phyloP scores from a whole-genome alignment of 2,329 filamentous ascomycete species.

The Hypoxylon sp. region DNA sequence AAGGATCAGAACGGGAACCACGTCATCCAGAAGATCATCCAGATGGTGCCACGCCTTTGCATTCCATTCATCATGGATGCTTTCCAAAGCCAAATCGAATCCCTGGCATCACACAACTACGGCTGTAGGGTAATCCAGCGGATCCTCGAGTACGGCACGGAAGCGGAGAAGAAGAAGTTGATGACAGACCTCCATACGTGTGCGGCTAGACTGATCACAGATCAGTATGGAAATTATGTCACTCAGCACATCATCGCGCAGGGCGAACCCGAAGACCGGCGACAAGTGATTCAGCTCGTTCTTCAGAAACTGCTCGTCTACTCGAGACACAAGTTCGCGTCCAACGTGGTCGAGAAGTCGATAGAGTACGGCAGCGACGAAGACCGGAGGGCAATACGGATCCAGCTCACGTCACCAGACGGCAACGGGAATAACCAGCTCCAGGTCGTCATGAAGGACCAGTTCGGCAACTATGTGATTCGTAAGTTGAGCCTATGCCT shows the following conservation, averaged over 20 bases:
- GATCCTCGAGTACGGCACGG: slow-evolving; percentile 83
- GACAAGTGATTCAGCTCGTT: slow-evolving; percentile 76
- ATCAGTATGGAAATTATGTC: slow-evolving; percentile 96
- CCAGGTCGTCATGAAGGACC: slow-evolving; percentile 82
- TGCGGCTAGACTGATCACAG: slow-evolving; percentile 75
- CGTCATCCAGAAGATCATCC: slow-evolving; percentile 93
- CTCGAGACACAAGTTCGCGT: slow-evolving; percentile 96
- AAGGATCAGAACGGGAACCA: slow-evolving; percentile 94
- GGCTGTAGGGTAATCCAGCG: slow-evolving; percentile 94
- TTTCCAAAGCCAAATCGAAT: slow-evolving; percentile 76
- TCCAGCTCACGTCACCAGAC: slow-evolving; percentile 65
- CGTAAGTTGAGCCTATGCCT: slow-evolving; percentile 68
- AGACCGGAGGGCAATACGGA: slow-evolving; percentile 74
- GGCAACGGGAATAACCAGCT: slow-evolving; percentile 75
- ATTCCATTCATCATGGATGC: slow-evolving; percentile 86
- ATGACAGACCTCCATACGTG: slow-evolving; percentile 80
- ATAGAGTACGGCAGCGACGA: slow-evolving; percentile 74
- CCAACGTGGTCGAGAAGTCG: slow-evolving; percentile 96
- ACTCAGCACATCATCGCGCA: slow-evolving; percentile 89
- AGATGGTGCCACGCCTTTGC: slow-evolving; percentile 77
- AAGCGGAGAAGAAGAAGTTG: slow-evolving; percentile 74
- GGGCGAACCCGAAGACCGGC: slow-evolving; percentile 75
- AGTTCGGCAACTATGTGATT: slow-evolving; percentile 95
- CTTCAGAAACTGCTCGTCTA: slow-evolving; percentile 74
- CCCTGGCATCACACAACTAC: slow-evolving; percentile 80